Evolutionary conservation across 768 basidiomycete genomes (phyloP), one percentile per base, ranked within the genome.

Genomic region (Leccinum incarnatum): DNA sequence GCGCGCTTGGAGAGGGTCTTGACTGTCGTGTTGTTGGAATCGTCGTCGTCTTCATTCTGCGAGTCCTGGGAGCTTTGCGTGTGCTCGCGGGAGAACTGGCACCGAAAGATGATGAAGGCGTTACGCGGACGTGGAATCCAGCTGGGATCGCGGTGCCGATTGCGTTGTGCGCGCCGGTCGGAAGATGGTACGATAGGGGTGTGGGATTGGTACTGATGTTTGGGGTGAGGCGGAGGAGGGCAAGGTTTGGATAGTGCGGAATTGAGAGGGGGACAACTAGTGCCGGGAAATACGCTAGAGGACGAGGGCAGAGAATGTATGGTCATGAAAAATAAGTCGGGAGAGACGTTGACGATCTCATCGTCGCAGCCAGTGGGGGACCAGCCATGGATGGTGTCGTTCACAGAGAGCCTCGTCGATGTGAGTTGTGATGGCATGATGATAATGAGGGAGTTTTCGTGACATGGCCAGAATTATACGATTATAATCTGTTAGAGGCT

Each of bases 1-100:
- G 91, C 91, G 50, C 88, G 81, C 64, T 88, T 87, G n/a, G 88
- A 91, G 40, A 93, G 79, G 2, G 83, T 79, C 69, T 84, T 83
- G 58, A 81, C 81, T 23, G 54, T 67, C 14, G 57, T 36, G 27
- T 63, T 64, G 29, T 59, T 48, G 12, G 57, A 15, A 40, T 66
- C 67, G 10, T 60, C 45, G 14, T 67, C 55, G 34, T 60, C 45
- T 7, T 67, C 55, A 34, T 75, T 74, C 29, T 76, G 69, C 14
- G 75, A 71, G 4, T 77, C 76, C 46, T 76, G 74, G 21, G 55
- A 46, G 3, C 54, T 34, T 46, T 78, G 74, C 72, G 72, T 69
- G 67, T 83, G 78, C 59, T 75, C 74, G 65, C 71, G 79, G 62
- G 80, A 79, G 66, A 81, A 89, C 61, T 86, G 81, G 65, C 86